Evolutionary conservation across 305 asterid genomes (phyloP).

Genomic region (Nicotiana rustica): DNA sequence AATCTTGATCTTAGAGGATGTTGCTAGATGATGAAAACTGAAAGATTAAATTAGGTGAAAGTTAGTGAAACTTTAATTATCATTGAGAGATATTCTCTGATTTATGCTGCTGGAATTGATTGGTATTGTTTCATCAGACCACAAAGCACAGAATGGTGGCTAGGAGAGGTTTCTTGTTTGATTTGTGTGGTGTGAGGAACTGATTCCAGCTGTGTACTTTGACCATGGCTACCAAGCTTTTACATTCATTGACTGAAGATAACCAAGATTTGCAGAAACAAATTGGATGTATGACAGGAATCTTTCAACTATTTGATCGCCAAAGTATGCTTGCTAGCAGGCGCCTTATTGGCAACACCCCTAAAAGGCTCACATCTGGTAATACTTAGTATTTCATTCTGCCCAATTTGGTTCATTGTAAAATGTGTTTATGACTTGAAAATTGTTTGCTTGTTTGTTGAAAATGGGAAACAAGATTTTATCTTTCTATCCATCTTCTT

Average conservation of each 20-base stretch:
- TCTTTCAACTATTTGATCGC: conserved; percentile 86
- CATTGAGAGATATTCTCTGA: not conserved
- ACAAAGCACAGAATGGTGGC: conserved; percentile 20
- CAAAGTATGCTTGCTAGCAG: conserved; percentile 60
- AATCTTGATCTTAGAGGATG: conserved; percentile 32
- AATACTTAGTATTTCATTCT: conserved; percentile 38
- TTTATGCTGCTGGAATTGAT: conserved; percentile 29
- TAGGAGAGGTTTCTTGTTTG: conserved; percentile 7
- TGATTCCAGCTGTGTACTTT: conserved; percentile 33
- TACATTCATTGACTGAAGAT: conserved; percentile 80
- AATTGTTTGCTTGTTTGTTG: not conserved
- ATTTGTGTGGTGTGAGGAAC: conserved; percentile 10
- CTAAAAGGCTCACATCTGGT: conserved; percentile 62
- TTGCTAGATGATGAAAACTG: conserved; percentile 25
- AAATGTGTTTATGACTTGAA: not conserved
- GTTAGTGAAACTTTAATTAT: not conserved
- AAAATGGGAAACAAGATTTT: conserved; percentile 1
- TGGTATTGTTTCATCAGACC: not conserved
- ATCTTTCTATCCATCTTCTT: not conserved
- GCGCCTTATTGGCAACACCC: conserved; percentile 56
- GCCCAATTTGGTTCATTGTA: not conserved
- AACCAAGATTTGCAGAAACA: conserved; percentile 85
- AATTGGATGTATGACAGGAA: conserved; percentile 93
- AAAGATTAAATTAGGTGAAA: not conserved
- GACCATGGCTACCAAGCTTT: conserved; percentile 81